Base-by-base conservation (phyloP, 1,284 basidiomycete species). In the Pyrrhoderma lamaoense region DNA sequence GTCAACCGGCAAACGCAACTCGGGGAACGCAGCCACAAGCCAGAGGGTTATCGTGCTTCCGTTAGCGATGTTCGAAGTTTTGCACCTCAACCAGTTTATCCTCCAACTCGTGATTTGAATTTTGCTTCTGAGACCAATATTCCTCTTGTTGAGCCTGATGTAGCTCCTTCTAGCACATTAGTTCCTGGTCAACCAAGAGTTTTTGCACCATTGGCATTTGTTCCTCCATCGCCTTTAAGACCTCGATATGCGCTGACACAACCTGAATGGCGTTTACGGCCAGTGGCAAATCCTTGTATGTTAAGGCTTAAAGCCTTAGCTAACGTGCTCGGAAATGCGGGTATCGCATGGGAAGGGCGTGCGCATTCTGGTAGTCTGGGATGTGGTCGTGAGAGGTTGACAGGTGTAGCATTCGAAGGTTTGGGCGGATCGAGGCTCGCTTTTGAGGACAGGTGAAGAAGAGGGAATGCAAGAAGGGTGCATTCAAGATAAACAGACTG, bases 351-450 rank as follows among this genome's bases (percentile, higher is more conserved):
- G 75, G 71, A 77, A 60, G 72, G 71, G 3, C 67, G 68, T 16
- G 68, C 65, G 27, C 62, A 69, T 36, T 71, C 76, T 42, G 71
- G 71, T 42, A 65, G 66, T 16, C 63, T 77, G 51, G 72, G 74
- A 2, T 73, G 72, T 49, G 79, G 77, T 47, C 70, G 71, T 62
- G 81, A 83, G 64, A 72, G 76, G 54, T 64, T 83, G 48, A 62
- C 75, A 22, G 73, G 75, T 21, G 61, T 81, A 52, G 79, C 78
- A 25, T 79, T 74, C 60, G 80, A 81, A 55, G 79, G 78, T 8
- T 66, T 78, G 16, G 76, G 79, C 9, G 64, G 70, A 52, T 82
- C 79, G 57, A 61, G 67, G 46, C 66, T 82, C 56, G 70, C 51
- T 5, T 56, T 56, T 36, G 54, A 56, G 47, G 23, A 45, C 36